These are phyloP conservation scores for Solanum virginianum DNA, from an alignment of 257 asterid genomes.

Conservation along the genomic window DNA sequence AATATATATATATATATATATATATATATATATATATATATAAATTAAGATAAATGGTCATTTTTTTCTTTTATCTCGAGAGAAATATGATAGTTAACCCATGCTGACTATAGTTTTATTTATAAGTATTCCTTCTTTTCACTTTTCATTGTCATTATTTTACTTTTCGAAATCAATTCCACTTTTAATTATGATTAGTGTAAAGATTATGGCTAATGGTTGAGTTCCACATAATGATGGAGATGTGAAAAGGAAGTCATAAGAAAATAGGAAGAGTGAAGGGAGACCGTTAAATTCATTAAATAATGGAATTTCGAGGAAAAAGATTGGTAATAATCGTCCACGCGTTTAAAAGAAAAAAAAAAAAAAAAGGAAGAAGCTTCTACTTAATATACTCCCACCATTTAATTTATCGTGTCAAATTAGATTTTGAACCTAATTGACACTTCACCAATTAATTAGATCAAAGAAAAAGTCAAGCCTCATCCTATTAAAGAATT, in stretches of 20 bases:
- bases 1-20: neutral
- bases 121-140: neutral
- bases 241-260: neutral
- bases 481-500: too few species aligned
- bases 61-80: too few species aligned
- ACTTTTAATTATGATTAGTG: neutral
- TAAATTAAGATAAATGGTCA: neutral
- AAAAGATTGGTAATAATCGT: neutral
- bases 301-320: neutral
- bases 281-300: neutral
- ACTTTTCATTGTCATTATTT: neutral
- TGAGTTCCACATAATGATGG: neutral
- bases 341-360: neutral
- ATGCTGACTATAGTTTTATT: neutral
- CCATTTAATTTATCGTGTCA: neutral
- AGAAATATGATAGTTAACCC: neutral
- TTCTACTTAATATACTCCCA: neutral
- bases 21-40: too few species aligned
- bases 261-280: neutral
- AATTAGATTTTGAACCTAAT: neutral
- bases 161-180: fast-evolving
- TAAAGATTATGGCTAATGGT: neutral
- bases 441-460: neutral
- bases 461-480: too few species aligned
- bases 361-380: neutral